Percentiles rank a stretch among this genome's conserved stretches.
These are phyloP conservation scores for Asterophora parasitica DNA, from an alignment of 768 basidiomycete genomes.

Conservation along the genomic window DNA sequence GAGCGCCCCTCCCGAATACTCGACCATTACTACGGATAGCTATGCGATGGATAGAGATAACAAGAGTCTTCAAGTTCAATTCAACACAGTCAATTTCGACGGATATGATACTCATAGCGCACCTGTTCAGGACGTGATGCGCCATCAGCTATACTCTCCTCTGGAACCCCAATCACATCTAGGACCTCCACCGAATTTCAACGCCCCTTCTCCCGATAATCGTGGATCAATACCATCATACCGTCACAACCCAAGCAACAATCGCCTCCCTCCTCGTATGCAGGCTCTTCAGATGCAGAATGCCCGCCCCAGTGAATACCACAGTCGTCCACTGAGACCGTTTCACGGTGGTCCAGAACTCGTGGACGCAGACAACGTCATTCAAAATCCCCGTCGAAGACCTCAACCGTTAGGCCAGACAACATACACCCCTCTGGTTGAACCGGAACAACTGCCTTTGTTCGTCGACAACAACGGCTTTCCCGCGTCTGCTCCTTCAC, in stretches of 20 bases:
- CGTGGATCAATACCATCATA: constrained; percentile 5
- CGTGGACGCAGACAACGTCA: background rate
- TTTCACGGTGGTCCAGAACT: constrained; percentile 1
- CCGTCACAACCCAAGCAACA: constrained; percentile 10
- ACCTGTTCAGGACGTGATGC: constrained; percentile 1
- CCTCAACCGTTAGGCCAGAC: background rate
- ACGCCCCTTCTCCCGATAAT: constrained; percentile 5
- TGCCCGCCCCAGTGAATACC: constrained; percentile 13
- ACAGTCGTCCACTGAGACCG: constrained; percentile 10
- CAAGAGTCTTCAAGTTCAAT: background rate
- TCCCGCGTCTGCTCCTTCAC: constrained; percentile 7
- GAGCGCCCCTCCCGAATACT: constrained; percentile 12
- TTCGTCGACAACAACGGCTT: constrained; percentile 11
- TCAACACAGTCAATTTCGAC: background rate
- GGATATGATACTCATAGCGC: background rate
- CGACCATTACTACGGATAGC: constrained; percentile 2
- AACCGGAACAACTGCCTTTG: constrained; percentile 7
- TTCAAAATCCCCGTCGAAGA: constrained; percentile 4
- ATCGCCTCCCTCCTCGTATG: constrained; percentile 18
- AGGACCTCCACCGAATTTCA: background rate
- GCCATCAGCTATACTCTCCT: background rate
- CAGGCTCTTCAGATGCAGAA: constrained; percentile 18
- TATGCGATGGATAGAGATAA: background rate
- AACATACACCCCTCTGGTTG: constrained; percentile 2
- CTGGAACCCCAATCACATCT: constrained; percentile 2